Evolutionary conservation across 495 filamentous ascomycete genomes (phyloP).

Genomic region (Saxophila tyrrhenica): DNA sequence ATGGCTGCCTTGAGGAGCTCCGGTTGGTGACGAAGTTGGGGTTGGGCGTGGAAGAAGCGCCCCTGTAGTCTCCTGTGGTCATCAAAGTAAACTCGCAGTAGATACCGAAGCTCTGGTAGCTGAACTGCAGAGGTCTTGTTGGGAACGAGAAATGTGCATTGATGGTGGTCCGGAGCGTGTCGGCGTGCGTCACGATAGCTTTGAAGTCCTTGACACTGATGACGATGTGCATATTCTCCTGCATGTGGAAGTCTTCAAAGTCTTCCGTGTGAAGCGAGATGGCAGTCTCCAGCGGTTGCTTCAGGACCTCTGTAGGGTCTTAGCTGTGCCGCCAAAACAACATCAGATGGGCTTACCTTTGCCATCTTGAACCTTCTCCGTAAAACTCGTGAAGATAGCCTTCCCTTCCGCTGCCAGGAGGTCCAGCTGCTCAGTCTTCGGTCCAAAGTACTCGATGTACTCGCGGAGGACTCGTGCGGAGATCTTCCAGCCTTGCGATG

Average conservation of each 20-base stretch:
- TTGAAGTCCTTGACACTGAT: constrained; percentile 94
- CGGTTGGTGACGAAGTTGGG: constrained; percentile 16
- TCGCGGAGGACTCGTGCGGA: constrained; percentile 64
- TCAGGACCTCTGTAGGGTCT: constrained; percentile 55
- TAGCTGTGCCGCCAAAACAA: background rate
- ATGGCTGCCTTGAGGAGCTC: constrained; percentile 16
- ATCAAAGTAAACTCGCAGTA: constrained; percentile 82
- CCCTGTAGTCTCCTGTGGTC: constrained; percentile 71
- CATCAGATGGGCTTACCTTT: constrained; percentile 45
- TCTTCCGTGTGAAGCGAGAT: constrained; percentile 77
- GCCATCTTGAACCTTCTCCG: constrained; percentile 74
- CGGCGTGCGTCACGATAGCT: constrained; percentile 76
- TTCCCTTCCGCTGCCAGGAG: constrained; percentile 63
- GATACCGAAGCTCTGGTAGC: constrained; percentile 63
- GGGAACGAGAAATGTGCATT: constrained; percentile 71
- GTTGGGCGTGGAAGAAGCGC: constrained; percentile 21
- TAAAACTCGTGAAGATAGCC: constrained; percentile 84
- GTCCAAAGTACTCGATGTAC: constrained; percentile 83
- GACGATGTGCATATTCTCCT: constrained; percentile 72
- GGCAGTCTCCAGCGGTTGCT: constrained; percentile 86
- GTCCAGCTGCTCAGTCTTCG: constrained; percentile 82
- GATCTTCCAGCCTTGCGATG: constrained; percentile 69
- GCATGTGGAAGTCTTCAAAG: constrained; percentile 70
- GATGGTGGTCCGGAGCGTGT: constrained; percentile 56
- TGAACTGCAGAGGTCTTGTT: constrained; percentile 70